Conservation (phyloP, 768 basidiomycete genomes). For the Krasilnikovozyma curviuscula region DNA sequence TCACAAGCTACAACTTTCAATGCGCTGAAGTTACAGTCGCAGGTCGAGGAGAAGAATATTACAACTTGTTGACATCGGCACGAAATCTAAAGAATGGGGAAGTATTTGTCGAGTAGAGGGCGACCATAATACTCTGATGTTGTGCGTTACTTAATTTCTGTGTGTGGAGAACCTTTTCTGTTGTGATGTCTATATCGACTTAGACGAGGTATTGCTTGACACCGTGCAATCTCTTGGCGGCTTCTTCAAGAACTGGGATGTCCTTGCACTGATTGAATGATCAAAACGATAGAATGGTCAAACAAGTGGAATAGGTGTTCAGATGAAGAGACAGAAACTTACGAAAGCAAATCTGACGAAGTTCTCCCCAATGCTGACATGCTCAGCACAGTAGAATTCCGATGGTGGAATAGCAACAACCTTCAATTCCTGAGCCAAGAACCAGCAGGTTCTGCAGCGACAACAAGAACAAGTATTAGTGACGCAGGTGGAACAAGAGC, state of each 20-base stretch:
- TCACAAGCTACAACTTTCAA: too few species aligned
- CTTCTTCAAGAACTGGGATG: conserved; percentile 54
- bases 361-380: conserved; percentile 63
- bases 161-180: too few species aligned
- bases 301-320: conserved; percentile 19
- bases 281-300: not conserved
- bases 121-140: too few species aligned
- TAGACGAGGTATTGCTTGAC: conserved; percentile 45
- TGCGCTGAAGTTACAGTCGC: too few species aligned
- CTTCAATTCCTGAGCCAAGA: conserved; percentile 71
- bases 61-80: too few species aligned
- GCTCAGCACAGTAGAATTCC: conserved; percentile 82
- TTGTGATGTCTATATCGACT: not conserved
- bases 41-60: too few species aligned
- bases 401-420: conserved; percentile 64
- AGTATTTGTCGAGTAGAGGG: too few species aligned
- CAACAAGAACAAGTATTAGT: not conserved
- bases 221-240: conserved; percentile 60
- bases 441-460: conserved; percentile 63
- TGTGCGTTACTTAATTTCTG: too few species aligned
- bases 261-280: conserved; percentile 64
- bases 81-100: too few species aligned
- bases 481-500: not conserved
- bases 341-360: conserved; percentile 60
- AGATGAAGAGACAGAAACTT: conserved; percentile 9